Evolutionary conservation across 257 asterid species (phyloP).

Genomic region (Knoxia roxburghii): DNA sequence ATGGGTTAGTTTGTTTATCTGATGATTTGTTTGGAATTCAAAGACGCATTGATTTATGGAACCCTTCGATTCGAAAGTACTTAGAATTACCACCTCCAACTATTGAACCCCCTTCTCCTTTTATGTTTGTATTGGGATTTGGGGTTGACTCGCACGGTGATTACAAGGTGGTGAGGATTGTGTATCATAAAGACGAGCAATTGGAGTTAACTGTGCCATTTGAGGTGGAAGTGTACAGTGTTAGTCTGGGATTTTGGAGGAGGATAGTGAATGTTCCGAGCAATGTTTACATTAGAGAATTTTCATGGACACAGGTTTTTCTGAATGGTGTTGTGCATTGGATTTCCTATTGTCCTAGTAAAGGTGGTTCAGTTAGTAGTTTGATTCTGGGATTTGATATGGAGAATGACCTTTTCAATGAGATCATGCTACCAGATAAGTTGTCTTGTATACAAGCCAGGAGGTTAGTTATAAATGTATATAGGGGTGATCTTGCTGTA

Average conservation of each 20-base stretch:
- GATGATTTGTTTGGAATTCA: constrained; percentile 34
- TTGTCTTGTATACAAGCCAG: constrained; percentile 21
- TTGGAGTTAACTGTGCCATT: constrained; percentile 23
- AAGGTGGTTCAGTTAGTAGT: constrained; percentile 5
- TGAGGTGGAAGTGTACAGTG: constrained; percentile 40
- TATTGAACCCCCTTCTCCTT: constrained; percentile 22
- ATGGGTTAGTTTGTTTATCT: constrained; percentile 49
- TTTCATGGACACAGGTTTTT: constrained; percentile 33
- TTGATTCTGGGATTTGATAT: constrained; percentile 36
- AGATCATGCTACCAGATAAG: constrained; percentile 35
- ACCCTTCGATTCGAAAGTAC: constrained; percentile 41
- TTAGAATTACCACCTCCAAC: constrained; percentile 29
- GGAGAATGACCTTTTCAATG: constrained; percentile 38
- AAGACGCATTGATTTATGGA: constrained; percentile 35
- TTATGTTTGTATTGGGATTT: constrained; percentile 40
- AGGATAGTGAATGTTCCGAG: constrained; percentile 16
- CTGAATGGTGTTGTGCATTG: constrained; percentile 43
- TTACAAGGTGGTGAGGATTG: constrained; percentile 55
- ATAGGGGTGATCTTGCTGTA: constrained; percentile 36
- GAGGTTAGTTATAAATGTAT: constrained; percentile 16
- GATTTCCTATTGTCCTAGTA: constrained; percentile 29
- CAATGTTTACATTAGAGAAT: constrained; percentile 25
- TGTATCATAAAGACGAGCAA: constrained; percentile 21
- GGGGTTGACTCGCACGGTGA: constrained; percentile 31
- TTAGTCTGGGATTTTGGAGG: constrained; percentile 39